Conservation (phyloP, 2,329 filamentous ascomycete genomes). For the Chalara sp. region DNA sequence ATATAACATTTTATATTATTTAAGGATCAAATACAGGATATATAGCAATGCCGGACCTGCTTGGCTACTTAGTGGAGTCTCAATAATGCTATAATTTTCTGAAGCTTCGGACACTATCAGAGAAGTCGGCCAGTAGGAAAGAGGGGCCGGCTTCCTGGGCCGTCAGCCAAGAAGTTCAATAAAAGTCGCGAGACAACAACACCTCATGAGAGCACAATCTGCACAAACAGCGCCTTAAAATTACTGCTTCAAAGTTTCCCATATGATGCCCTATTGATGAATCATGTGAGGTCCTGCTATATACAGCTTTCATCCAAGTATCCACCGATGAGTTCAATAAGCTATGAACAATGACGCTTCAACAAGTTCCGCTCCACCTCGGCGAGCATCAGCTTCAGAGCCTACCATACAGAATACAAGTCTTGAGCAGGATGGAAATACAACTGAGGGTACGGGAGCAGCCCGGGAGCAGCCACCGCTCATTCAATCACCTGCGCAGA, state of each 20-base stretch:
- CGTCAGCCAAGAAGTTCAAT: not conserved
- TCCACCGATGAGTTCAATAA: constrained; percentile 22
- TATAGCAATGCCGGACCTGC: not conserved
- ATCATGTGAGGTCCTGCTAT: constrained; percentile 16
- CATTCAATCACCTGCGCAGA: constrained; percentile 18
- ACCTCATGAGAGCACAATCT: not conserved
- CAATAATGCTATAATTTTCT: not conserved
- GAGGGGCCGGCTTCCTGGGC: not conserved
- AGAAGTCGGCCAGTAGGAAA: not conserved
- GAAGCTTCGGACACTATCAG: not conserved
- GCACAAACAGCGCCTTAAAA: not conserved
- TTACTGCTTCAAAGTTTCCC: not conserved
- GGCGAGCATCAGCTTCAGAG: constrained; percentile 2
- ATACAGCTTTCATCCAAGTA: constrained; percentile 6
- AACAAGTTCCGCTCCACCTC: constrained; percentile 26
- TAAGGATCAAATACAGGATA: not conserved
- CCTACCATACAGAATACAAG: not conserved
- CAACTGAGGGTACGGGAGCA: not conserved
- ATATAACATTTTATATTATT: not conserved
- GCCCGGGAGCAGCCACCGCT: constrained; percentile 3
- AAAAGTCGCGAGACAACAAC: not conserved
- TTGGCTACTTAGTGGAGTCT: not conserved
- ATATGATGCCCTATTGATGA: not conserved
- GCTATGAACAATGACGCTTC: constrained; percentile 47
- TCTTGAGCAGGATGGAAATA: not conserved